Base-by-base conservation (phyloP, 2,329 filamentous ascomycete species). In the Proliferodiscus dingleyae region DNA sequence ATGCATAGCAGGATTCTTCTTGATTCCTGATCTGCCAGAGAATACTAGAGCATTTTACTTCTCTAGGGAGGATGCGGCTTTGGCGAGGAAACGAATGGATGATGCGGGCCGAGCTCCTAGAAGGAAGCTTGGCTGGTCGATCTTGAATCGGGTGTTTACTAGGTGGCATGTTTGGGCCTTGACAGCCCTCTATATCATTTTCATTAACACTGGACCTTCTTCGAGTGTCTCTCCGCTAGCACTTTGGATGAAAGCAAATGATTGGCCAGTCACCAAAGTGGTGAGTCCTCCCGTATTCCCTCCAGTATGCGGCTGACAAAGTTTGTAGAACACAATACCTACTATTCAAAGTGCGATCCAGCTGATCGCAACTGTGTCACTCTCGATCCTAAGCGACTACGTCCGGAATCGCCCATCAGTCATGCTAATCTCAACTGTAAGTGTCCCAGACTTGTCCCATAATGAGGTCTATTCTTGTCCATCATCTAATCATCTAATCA, bases 361-460 rank as follows among this genome's bases (percentile, higher is more conserved):
- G 48, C 69, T 78, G 0, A 66, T 78, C 2, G 69, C 70, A 2
- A 80, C 77, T 0, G 64, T 81, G 0, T 55, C 65, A 4, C 75
- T 76, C 50, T 75, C 75, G 7, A 78, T 75, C 64, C 65, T 70
- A 2, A 78, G 74, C 8, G 76, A 80, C 23, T 67, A 73, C 4
- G 65, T 70, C 4, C 58, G 59, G 2, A 59, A 57, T 15, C 51
- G 63, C 15, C 56, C 62, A 4, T 30, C 54, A 7, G 55, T 64
- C 32, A 66, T 66, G 62, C 61, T 56, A 6, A 54, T 65, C 6
- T 55, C 61, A 10, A 61, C 61, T 2, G 56, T 59, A 41, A 13
- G 50, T 50, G 5, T 21, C 16, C 16, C 18, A 24, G 26, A 13
- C 5, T n/a, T 15, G 10, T 15, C 15, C 13, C 13, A 30, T 18